Evolutionary conservation across 495 filamentous ascomycete species (phyloP), one percentile per base, ranked within the genome.

Genomic region (Hyphodiscus hymeniophilus): DNA sequence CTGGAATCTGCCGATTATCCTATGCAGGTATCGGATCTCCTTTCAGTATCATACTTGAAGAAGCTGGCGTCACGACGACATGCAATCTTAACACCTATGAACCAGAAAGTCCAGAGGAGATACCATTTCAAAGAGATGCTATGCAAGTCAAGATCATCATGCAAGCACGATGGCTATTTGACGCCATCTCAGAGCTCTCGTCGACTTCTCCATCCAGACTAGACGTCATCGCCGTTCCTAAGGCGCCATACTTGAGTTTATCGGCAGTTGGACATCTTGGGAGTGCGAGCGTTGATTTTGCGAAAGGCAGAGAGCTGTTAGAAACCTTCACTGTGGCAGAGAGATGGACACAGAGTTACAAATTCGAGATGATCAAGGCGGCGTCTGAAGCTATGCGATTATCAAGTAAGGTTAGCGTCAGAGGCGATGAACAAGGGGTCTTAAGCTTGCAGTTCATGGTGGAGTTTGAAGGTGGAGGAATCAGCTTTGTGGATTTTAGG

Each of bases 361-460:
- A 86, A 40, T 96, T 95, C 64, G 71, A 77, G 2, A 72, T 91
- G n/a, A 68, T 98, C 52, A 87, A 85, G 58, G 80, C 84, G 35
- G 89, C 91, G 1, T 74, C 73, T 28, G 79, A 87, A 31, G 92
- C 92, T 3, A 96, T 98, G 94, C 80, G 79, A 24, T 77, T 87
- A 36, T 89, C 92, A 18, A 87, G 74, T 46, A 98, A 96, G 63
- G 91, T 96, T 20, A 95, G 89, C 60, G 77, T 98, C 48, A 72
- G 92, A 5, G 80, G 85, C 5, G 92, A 98, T 68, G 70, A 74
- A 10, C 83, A 89, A 62, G 92, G 92, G 0, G 90, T 97, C 13
- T 64, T 98, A 51, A 96, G 87, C 63, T 68, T 97, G 59, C 92
- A 98, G 64, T 95, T 98, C 56, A 94, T 98, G 89, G 82, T 98